Evolutionary conservation across 305 asterid genomes (phyloP), one percentile per base, ranked within the genome.

Genomic region (Petunia hybrid): DNA sequence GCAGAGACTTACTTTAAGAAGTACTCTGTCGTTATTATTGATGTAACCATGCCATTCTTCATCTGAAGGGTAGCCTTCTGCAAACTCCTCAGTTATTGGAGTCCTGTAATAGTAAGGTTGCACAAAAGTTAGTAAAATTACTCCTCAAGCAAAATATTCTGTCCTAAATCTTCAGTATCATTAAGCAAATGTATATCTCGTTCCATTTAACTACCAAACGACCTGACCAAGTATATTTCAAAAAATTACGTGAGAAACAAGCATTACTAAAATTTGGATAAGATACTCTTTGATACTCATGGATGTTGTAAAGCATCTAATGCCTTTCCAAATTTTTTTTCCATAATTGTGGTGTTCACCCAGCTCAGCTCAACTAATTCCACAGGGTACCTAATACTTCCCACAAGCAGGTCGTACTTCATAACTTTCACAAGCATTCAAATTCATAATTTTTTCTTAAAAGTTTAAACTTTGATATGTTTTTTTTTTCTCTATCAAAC

Each of bases 1-100:
- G 64, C 76, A 79, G 82, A 67, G 74, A 85, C 36, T 82, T 82
- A 94, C 98, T 98, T 95, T 94, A 45, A 95, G 95, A 71, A 95
- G 92, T 64, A 95, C 98, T 87, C 98, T 87, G 85, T 95, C 99
- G 4, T 91, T 90, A 80, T 86, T 86, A 86, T 92, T 90, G 69
- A 95, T 85, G 84, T 91, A 95, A 77, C 97, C 99, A 70, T 92
- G 92, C 98, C 99, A 92, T 82, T 87, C 90, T 77, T 92, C 96
- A 83, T 91, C 92, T 1, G 97, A 92, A 2, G 97, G 97, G 87
- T 91, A 94, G 36, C 89, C 94, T 85, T 87, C 89, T 8, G 89
- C 91, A 81, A 88, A 91, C 67, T 86, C 88, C 12, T 88, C 87
- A 79, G 84, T 82, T 36, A 86, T 87, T 0, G 94, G 97, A 69